Base-by-base conservation (phyloP, 192 early-diverging fungal genomes). In the Backusella liffmaniae region DNA sequence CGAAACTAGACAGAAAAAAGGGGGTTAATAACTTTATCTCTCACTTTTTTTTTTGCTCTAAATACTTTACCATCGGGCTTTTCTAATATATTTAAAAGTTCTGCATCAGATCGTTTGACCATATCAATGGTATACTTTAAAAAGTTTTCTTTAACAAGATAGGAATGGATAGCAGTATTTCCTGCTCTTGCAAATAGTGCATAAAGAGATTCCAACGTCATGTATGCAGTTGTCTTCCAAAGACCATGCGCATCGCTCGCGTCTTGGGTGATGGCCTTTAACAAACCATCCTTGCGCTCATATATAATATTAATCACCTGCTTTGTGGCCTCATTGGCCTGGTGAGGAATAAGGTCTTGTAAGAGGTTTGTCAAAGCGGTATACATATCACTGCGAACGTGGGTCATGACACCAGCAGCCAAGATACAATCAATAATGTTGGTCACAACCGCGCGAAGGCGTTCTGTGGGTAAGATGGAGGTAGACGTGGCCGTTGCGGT, bases 161-260 rank as follows among this genome's bases (percentile, higher is more conserved):
- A 69, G n/a, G 59, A 56, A 65, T 73, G 44, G 12, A 79, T 62
- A 1, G 41, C n/a, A 1, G 9, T 66, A 10, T 53, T 74, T 34
- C 67, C 66, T 18, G 16, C 41, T 21, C 56, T 51, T 12, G 18
- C 29, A n/a, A 42, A 23, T 7, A 79, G 30, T 5, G 30, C 41
- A 53, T 76, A 70, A 10, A 99, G 79, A 0, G 91, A 89, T 53
- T 93, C 90, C 41, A 98, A 83, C 4, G 92, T 80, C 7, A 88
- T 88, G 71, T 96, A 96, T 0, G 97, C 93, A 5, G 95, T 90
- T 6, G 94, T 94, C 69, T 94, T 93, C 90, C 93, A 96, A 3
- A 93, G 89, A 46, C 90, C 91, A 34, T 88, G 86, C 5, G 91
- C 93, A 74, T 95, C 93, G 2, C 92, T 89, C 0, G 96, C 97